Evolutionary conservation across 116 monocot genomes (phyloP).

Genomic region (Iris pallida): DNA sequence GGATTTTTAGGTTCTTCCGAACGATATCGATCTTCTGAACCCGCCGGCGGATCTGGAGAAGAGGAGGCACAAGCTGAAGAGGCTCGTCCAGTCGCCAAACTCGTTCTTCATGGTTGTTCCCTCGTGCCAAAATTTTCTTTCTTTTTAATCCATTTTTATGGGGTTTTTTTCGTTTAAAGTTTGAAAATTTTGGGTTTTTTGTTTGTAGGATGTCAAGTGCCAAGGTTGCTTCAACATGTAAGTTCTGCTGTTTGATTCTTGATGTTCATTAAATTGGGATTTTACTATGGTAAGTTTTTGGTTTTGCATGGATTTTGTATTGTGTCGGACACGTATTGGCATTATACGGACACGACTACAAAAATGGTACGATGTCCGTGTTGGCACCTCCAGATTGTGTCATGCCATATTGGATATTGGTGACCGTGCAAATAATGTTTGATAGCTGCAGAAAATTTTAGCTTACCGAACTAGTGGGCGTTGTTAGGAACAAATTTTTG

Average conservation of each 20-base stretch:
- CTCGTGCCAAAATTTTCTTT: neutral
- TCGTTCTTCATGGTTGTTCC: conserved; percentile 53
- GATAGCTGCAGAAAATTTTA: too few relatives aligned
- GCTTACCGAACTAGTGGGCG: too few relatives aligned
- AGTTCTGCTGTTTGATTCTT: neutral
- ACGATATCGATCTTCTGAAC: conserved; percentile 68
- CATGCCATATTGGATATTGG: too few relatives aligned
- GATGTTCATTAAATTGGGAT: neutral
- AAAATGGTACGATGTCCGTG: too few relatives aligned
- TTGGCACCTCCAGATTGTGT: too few relatives aligned
- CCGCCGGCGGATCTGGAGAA: conserved; percentile 66
- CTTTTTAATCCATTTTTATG: neutral
- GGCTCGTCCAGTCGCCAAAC: conserved; percentile 67
- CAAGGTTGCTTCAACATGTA: neutral
- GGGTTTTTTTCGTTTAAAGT: neutral
- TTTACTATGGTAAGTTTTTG: neutral
- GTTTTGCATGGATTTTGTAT: neutral
- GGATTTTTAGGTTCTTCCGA: conserved; percentile 48
- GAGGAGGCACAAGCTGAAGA: conserved; percentile 66
- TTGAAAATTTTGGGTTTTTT: too few relatives aligned
- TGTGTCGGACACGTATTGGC: too few relatives aligned
- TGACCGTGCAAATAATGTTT: too few relatives aligned
- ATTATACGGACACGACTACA: too few relatives aligned
- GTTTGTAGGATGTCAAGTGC: neutral
- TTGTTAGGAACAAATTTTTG: too few relatives aligned